These are phyloP conservation scores for Fusarium drepaniforme DNA, from an alignment of 2,329 filamentous ascomycete species.

Conservation along the genomic window DNA sequence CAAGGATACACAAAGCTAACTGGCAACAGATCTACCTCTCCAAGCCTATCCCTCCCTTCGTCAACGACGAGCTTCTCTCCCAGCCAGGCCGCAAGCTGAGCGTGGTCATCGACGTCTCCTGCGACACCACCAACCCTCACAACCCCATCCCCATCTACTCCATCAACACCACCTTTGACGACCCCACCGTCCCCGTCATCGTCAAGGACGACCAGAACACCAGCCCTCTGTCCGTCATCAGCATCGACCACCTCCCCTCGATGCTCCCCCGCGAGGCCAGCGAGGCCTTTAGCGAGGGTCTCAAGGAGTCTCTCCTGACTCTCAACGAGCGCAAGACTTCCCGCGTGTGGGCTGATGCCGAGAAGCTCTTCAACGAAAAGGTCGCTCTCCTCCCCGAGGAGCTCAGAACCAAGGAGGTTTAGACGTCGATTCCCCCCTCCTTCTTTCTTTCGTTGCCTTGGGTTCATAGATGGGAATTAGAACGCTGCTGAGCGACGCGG, in stretches of 20 bases:
- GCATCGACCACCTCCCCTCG: conserved; percentile 87
- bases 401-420: conserved; percentile 38
- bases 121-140: conserved; percentile 80
- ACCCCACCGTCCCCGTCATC: conserved; percentile 84
- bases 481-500: conserved; percentile 10
- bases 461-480: conserved; percentile 32
- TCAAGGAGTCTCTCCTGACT: conserved; percentile 82
- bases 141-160: conserved; percentile 84
- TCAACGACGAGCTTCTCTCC: conserved; percentile 76
- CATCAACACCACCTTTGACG: conserved; percentile 86
- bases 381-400: conserved; percentile 57
- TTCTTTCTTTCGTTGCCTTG: conserved; percentile 8
- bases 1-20: conserved; percentile 1
- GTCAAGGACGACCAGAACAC: conserved; percentile 62
- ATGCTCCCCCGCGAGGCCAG: conserved; percentile 88
- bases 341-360: conserved; percentile 86
- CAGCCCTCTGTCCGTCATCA: conserved; percentile 81
- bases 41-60: conserved; percentile 81
- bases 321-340: conserved; percentile 81
- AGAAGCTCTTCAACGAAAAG: conserved; percentile 88
- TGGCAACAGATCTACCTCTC: conserved; percentile 77
- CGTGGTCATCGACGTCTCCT: conserved; percentile 84
- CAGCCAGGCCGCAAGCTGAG: conserved; percentile 76
- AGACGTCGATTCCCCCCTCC: conserved; percentile 21
- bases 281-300: conserved; percentile 83